Evolutionary conservation across 1,284 basidiomycete genomes (phyloP), one percentile per base, ranked within the genome.

Genomic region (Ganoderma lingzhi): DNA sequence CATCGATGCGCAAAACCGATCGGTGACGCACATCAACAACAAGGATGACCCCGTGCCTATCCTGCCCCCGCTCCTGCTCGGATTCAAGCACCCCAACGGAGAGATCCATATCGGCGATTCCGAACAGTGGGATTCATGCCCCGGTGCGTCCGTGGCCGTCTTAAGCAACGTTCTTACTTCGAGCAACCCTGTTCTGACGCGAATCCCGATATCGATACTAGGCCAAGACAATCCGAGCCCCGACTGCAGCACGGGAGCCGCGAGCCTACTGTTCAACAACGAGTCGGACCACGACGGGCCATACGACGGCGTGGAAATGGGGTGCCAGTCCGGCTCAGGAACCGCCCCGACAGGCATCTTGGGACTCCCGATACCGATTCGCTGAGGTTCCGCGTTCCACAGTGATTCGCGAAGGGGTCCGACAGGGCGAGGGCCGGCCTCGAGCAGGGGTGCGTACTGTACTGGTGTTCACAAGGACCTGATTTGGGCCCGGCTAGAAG

Each of bases 231-330:
- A 90, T 73, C 75, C 82, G 9, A 85, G 85, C 71, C 70, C 56
- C 1, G 79, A 82, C 51, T 92, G 90, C 76, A 85, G 80, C 19
- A 83, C 84, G 23, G 89, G 89, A 1, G 85, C 86, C 64, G 90
- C 91, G 0, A 83, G 82, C 41, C 82, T 91, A 66, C 81, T 87
- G 14, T 80, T 79, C 0, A 81, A 86, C 6, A 74, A 84, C 61
- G 55, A 76, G 59, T 51, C 69, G 3, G 80, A 92, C 71, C 91
- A 92, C 72, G 76, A 80, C 67, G 87, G 87, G 0, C 89, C 89
- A 2, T 92, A 90, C 74, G 83, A 88, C 69, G 86, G 86, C 30
- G 79, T 91, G 53, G 71, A 66, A 37, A 89, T 91, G 83, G 84
- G 84, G 0, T 87, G 85, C 73, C 85, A 62, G 19, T 48, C 59